Base-by-base conservation (phyloP, 1,284 basidiomycete species). In the Ceratobasidium sp. region DNA sequence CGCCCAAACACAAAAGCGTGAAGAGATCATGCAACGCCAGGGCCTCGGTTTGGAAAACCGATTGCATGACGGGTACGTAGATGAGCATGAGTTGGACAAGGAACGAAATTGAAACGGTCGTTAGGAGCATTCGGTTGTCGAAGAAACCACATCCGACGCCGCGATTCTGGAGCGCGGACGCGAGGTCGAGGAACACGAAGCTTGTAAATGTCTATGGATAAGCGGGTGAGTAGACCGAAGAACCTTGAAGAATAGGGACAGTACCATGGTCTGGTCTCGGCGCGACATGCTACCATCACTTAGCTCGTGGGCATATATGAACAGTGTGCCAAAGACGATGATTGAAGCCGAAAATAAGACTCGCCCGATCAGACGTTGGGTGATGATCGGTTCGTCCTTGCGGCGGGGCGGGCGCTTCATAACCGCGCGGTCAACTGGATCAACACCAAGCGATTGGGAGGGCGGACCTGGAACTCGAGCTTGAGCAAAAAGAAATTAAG, bases 171-270 rank as follows among this genome's bases (percentile, higher is more conserved):
- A 98, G 86, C 0, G 97, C 97, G 28, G 96, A 97, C 1, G 96
- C 94, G 55, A 99, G 91, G 86, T 99, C 97, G 79, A 99, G 92
- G 88, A 99, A 95, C 78, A 99, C 97, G 86, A 99, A 99, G 83
- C 92, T 94, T 20, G 96, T 95, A 85, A 99, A 99, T 3, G 97
- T 99, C 96, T 97, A 82, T 4, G 10, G 44, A 44, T 9, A 2
- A 2, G 46, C 18, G 58, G 23, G 56, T 60, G 76, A 77, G 44
- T 40, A 75, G 33, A 51, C 55, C 46, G 15, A 23, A 39, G 49
- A 77, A 44, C 56, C 26, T 58, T 44, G 55, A 73, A 53, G 28
- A 20, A 44, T 46, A 68, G 2, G 20, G 63, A 0, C 86, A 91
- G 80, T 79, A 95, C 96, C 95, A 98, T 97, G 0, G 97, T 98